Evolutionary conservation across 202 grass and related monocot genomes (phyloP).

Genomic region (Panicum virgatum): DNA sequence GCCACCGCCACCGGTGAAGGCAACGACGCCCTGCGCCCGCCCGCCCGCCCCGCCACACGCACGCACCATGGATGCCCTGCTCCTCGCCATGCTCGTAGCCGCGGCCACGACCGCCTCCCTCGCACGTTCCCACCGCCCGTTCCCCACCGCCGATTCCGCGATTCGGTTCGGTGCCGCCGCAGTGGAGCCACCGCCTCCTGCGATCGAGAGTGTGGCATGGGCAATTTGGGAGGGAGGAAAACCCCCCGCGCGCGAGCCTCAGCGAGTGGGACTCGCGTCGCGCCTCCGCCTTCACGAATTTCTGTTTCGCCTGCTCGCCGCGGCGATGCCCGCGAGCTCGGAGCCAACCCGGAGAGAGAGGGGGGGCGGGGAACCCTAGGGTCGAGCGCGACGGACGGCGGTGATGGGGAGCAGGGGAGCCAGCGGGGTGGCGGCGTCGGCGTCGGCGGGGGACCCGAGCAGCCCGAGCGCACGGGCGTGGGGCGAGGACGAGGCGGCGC

Average conservation of each 20-base stretch:
- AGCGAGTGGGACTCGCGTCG: background rate
- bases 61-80: too few relatives aligned
- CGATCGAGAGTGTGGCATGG: background rate
- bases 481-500: slow-evolving; percentile 2
- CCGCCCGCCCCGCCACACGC: too few relatives aligned
- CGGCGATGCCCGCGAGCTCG: background rate
- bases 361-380: background rate
- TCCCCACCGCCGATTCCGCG: slow-evolving; percentile 25
- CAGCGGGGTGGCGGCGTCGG: background rate
- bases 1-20: too few relatives aligned
- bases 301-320: slow-evolving; percentile 6
- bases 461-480: slow-evolving; percentile 43
- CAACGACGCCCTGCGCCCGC: too few relatives aligned
- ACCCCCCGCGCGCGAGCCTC: background rate
- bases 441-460: slow-evolving; percentile 30
- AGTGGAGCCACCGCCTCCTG: background rate
- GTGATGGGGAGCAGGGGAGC: slow-evolving; percentile 15
- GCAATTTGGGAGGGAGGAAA: background rate
- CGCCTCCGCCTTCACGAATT: background rate
- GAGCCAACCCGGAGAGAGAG: background rate
- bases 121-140: background rate
- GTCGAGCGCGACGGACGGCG: background rate
- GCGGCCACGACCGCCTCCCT: too few relatives aligned
- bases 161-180: slow-evolving; percentile 18
- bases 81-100: too few relatives aligned